Conservation (phyloP, 192 early-diverging fungal genomes). For the Allomyces arbusculus region DNA sequence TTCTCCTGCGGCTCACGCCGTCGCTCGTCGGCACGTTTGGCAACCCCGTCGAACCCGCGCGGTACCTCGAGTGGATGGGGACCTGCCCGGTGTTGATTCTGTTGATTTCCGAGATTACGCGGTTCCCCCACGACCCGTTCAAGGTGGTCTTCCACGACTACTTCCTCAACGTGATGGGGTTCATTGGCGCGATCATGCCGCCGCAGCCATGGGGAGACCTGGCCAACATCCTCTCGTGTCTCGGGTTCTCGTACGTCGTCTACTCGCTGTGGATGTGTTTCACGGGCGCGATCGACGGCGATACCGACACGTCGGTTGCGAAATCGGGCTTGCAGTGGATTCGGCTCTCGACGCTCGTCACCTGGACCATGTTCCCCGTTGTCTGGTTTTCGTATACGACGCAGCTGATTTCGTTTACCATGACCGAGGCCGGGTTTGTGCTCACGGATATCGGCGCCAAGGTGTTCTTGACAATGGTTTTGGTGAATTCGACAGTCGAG, state of each 20-base stretch:
- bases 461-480: constrained; percentile 15
- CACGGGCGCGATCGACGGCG: constrained; percentile 11
- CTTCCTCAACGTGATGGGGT: constrained; percentile 4
- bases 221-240: constrained; percentile 2
- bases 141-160: constrained; percentile 2
- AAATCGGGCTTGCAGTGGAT: constrained; percentile 6
- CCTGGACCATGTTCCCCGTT: constrained; percentile 7
- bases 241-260: neutral
- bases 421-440: constrained; percentile 9
- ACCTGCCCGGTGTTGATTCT: constrained; percentile 10
- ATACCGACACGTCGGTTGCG: constrained; percentile 7
- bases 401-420: constrained; percentile 7
- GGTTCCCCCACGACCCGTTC: neutral
- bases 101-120: constrained; percentile 2
- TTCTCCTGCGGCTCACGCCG: constrained; percentile 5
- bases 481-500: constrained; percentile 21
- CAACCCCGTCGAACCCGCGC: constrained; percentile 5
- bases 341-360: constrained; percentile 5
- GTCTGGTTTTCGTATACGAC: constrained; percentile 5
- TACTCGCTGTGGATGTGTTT: constrained; percentile 6
- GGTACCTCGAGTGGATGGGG: constrained; percentile 13
- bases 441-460: constrained; percentile 16
- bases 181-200: constrained; percentile 5
- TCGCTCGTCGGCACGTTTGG: constrained; percentile 4
- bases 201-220: constrained; percentile 9